These are phyloP conservation scores for Aspergillus amoenus DNA, from an alignment of 2,329 filamentous ascomycete species.

Conservation along the genomic window DNA sequence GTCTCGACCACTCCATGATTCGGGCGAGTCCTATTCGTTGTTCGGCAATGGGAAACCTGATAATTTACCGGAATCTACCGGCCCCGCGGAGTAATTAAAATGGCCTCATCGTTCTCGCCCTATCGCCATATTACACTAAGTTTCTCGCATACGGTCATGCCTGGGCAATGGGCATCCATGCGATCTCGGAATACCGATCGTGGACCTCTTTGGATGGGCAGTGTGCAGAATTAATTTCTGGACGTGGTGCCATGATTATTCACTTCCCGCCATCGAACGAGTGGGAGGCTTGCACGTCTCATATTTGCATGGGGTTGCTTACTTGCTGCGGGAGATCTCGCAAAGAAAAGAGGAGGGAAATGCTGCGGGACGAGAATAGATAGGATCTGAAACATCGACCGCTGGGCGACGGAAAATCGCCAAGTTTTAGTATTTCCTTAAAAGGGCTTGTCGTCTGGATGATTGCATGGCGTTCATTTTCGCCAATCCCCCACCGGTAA, in stretches of 20 bases:
- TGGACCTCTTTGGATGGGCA: neutral
- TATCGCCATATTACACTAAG: too few species aligned
- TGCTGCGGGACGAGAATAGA: neutral
- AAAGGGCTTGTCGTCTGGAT: neutral
- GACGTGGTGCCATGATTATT: slow-evolving; percentile 9
- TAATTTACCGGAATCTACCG: too few species aligned
- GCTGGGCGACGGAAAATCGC: neutral
- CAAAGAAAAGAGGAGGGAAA: neutral
- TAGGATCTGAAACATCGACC: neutral
- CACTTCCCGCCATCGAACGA: neutral
- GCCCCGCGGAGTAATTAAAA: too few species aligned
- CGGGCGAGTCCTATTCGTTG: too few species aligned
- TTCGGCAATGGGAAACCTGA: too few species aligned
- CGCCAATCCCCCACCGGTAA: neutral
- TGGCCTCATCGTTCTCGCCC: too few species aligned
- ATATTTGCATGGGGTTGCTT: slow-evolving; percentile 4
- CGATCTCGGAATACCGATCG: neutral
- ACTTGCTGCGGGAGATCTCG: neutral
- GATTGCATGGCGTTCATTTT: neutral
- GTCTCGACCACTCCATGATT: neutral
- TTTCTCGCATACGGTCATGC: too few species aligned
- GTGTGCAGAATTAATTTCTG: neutral
- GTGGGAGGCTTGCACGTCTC: slow-evolving; percentile 8
- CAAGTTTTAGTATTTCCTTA: neutral
- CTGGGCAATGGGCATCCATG: neutral